Base-by-base conservation (phyloP, 257 asterid genomes). In the Primulina huaijiensis region DNA sequence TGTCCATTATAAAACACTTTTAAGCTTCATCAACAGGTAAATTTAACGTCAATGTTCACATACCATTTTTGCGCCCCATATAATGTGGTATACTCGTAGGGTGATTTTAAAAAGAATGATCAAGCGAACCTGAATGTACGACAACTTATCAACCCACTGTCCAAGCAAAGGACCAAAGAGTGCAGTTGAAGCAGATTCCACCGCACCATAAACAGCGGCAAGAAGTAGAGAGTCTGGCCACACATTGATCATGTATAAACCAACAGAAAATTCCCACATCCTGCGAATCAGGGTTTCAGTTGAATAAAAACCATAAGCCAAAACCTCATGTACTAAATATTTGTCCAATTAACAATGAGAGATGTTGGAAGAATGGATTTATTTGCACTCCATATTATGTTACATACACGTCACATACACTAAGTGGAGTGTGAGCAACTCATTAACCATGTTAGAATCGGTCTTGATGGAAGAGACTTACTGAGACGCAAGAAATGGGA, bases 211-310 rank as follows among this genome's bases (percentile, higher is more conserved):
- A 75, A 78, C 79, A 63, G 97, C 98, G 57, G 95, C 83, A 64
- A 93, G 90, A 83, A 90, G 82, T 40, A 93, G 67, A 23, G 98
- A 87, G 62, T 89, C 84, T 27, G 96, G 97, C 96, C 95, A 90
- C 21, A 93, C 78, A 61, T 84, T 82, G 81, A 93, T 93, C 98
- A 90, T 93, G 83, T 93, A 90, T 59, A 93, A 69, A 64, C 88
- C 97, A 14, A 93, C 94, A 0, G 97, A 93, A 83, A 93, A 93
- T 72, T 93, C 97, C 98, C 98, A 93, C 97, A 93, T 90, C 83
- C 98, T 93, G 85, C 59, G 60, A 57, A 62, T 25, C 30, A 27
- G 30, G 30, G 3, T 27, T 27, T 27, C 5, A 34, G 6, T 46
- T 27, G 9, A 55, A 35, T 74, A 68, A 6, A 70, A 50, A 35